Evolutionary conservation across 2,329 filamentous ascomycete genomes (phyloP).

Genomic region (Aquanectria penicillioides): DNA sequence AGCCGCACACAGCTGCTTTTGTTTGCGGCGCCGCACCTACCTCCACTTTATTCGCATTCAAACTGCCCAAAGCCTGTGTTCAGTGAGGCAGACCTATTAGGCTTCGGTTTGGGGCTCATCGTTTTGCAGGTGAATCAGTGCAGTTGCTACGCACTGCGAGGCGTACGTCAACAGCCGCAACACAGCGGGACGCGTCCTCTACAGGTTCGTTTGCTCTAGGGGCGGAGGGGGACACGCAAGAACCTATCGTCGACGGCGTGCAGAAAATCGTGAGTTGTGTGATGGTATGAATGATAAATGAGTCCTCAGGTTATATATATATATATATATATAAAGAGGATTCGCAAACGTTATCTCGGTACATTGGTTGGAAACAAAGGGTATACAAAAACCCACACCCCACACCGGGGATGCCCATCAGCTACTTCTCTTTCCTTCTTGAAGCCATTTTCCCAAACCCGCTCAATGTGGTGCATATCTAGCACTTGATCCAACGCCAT

Average conservation of each 20-base stretch:
- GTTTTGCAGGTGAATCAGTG: slow-evolving; percentile 12
- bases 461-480: background rate
- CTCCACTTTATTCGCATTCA: background rate
- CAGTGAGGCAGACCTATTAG: background rate
- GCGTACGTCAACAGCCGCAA: slow-evolving; percentile 12
- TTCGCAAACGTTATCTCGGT: too few relatives aligned
- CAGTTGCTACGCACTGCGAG: background rate
- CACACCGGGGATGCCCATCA: background rate
- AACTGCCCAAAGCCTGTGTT: background rate
- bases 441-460: background rate
- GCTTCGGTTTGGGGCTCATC: background rate
- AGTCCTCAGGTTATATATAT: too few relatives aligned
- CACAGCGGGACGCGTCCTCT: background rate
- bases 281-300: too few relatives aligned
- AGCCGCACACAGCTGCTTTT: background rate
- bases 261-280: too few relatives aligned
- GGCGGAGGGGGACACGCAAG: too few relatives aligned
- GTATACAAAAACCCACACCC: slow-evolving; percentile 6
- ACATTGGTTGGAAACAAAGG: background rate
- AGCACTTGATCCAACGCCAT: slow-evolving; percentile 19
- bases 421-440: background rate
- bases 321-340: too few relatives aligned
- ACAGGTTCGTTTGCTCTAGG: background rate
- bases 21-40: slow-evolving; percentile 1
- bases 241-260: too few relatives aligned